phyloP scores from a whole-genome alignment of 2,329 filamentous ascomycete genomes.

The Penicillium thymicola region DNA sequence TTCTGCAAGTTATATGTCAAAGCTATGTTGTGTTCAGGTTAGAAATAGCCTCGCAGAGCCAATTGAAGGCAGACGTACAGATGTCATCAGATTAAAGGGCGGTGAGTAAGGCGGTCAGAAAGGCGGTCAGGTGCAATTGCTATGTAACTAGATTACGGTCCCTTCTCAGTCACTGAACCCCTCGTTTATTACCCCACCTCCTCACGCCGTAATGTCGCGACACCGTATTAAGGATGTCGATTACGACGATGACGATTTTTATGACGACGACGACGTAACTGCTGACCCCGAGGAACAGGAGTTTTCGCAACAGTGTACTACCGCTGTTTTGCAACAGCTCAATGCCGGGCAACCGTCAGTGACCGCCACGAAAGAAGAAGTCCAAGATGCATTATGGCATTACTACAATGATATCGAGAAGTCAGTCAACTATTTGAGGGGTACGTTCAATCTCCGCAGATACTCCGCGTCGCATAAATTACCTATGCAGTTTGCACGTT shows the following conservation, averaged over 20 bases:
- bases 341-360: slow-evolving; percentile 58
- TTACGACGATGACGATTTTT: slow-evolving; percentile 42
- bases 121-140: background rate
- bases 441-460: slow-evolving; percentile 42
- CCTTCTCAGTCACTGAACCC: background rate
- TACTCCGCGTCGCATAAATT: background rate
- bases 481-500: background rate
- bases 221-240: slow-evolving; percentile 45
- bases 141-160: background rate
- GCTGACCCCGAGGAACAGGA: slow-evolving; percentile 47
- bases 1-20: too few species aligned
- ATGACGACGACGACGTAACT: slow-evolving; percentile 41
- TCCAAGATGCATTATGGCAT: slow-evolving; percentile 89
- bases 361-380: slow-evolving; percentile 65
- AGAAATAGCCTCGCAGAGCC: too few species aligned
- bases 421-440: slow-evolving; percentile 73
- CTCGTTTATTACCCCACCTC: slow-evolving; percentile 3
- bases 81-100: too few species aligned
- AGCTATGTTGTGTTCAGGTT: too few species aligned
- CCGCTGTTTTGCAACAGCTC: slow-evolving; percentile 64
- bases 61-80: too few species aligned
- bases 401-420: slow-evolving; percentile 94
- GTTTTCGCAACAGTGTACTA: slow-evolving; percentile 63
- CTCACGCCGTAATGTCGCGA: slow-evolving; percentile 39
- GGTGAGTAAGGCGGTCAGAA: background rate